Conservation (phyloP, 768 basidiomycete species). For the Grammothele lineata region DNA sequence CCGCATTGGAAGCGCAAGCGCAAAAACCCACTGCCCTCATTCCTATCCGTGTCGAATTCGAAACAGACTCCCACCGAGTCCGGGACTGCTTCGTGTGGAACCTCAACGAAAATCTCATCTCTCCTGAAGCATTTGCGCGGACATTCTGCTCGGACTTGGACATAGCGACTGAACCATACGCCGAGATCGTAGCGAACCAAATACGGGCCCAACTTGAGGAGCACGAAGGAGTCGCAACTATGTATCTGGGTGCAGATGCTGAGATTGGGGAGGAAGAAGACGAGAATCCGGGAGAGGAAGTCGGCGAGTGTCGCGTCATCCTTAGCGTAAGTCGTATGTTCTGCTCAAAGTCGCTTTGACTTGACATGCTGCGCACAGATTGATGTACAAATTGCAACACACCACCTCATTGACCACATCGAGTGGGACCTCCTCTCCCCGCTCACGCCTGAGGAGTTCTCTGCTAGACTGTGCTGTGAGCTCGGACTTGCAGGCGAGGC, state of each 20-base stretch:
- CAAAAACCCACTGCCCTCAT: constrained; percentile 54
- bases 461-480: constrained; percentile 74
- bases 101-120: constrained; percentile 79
- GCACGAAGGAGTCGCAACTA: constrained; percentile 72
- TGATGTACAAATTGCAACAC: constrained; percentile 92
- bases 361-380: constrained; percentile 48
- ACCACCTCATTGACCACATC: constrained; percentile 91
- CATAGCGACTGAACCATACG: constrained; percentile 62
- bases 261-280: constrained; percentile 46
- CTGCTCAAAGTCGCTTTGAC: not conserved
- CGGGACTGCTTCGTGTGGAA: constrained; percentile 98
- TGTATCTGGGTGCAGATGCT: constrained; percentile 67
- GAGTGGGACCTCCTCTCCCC: constrained; percentile 98
- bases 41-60: constrained; percentile 93
- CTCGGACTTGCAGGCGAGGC: constrained; percentile 89
- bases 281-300: constrained; percentile 45
- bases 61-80: constrained; percentile 86
- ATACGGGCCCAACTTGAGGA: constrained; percentile 93
- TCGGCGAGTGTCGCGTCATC: constrained; percentile 78
- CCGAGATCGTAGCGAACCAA: constrained; percentile 75
- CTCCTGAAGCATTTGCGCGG: constrained; percentile 79
- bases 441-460: constrained; percentile 84
- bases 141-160: constrained; percentile 89
- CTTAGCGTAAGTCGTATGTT: constrained; percentile 53
- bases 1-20: constrained; percentile 63